phyloP scores from a whole-genome alignment of 352 stramenopile species.

The Globisporangium rhizosaccharum region DNA sequence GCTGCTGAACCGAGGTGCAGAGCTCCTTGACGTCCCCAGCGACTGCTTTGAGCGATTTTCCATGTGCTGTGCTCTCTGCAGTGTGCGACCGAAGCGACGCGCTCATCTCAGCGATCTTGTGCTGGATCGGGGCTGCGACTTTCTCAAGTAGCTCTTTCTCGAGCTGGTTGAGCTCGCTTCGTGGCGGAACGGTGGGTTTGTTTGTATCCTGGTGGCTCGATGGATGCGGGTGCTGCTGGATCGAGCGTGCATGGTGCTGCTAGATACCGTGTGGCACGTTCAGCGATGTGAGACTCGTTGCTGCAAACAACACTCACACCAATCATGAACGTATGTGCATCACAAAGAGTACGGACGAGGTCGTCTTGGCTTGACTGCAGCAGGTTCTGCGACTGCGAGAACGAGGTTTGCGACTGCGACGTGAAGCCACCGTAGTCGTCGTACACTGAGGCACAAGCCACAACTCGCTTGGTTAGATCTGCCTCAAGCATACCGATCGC shows the following conservation, averaged over 20 bases:
- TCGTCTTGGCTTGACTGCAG: conserved; percentile 17
- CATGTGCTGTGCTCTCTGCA: not conserved
- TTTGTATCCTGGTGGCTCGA: not conserved
- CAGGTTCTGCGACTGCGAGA: conserved; percentile 13
- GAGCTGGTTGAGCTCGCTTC: conserved; percentile 1
- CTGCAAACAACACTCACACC: too few species aligned
- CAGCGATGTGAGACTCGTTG: too few species aligned
- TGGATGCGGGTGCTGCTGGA: not conserved
- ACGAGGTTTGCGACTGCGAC: conserved; percentile 15
- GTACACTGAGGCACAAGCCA: conserved; percentile 1
- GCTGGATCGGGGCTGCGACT: conserved; percentile 10
- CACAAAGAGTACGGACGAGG: not conserved
- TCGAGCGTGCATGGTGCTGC: not conserved
- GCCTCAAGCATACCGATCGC: not conserved
- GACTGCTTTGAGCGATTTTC: conserved; percentile 9
- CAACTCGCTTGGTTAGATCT: not conserved
- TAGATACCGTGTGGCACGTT: too few species aligned
- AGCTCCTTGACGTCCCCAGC: not conserved
- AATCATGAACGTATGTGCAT: not conserved
- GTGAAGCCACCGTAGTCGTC: conserved; percentile 12
- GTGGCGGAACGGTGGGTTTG: not conserved
- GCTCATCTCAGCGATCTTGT: conserved; percentile 6
- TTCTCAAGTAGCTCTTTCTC: conserved; percentile 13
- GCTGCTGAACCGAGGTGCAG: conserved; percentile 4
- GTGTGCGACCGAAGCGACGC: conserved; percentile 3